phyloP scores from a whole-genome alignment of 345 rosid species.

The Euphorbia lathyris region DNA sequence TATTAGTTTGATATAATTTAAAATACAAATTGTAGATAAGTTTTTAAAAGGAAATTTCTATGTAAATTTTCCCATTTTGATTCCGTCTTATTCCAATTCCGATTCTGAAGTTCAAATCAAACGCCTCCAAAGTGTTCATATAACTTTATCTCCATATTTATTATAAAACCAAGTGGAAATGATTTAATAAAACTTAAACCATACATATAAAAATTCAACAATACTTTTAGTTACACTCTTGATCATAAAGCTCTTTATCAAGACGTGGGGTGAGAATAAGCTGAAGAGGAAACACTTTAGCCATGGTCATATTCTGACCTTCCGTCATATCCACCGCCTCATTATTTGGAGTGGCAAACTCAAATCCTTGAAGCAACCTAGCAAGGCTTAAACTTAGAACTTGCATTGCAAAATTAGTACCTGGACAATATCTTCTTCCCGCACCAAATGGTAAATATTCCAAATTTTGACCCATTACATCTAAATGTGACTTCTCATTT shows the following conservation, averaged over 20 bases:
- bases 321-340: conserved; percentile 2
- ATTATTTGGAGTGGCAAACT: not conserved
- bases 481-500: not conserved
- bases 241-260: not conserved
- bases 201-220: not conserved
- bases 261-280: conserved; percentile 6
- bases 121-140: too few species aligned
- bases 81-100: too few species aligned
- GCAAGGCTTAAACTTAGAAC: not conserved
- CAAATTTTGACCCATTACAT: conserved; percentile 2
- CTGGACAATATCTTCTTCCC: conserved; percentile 18
- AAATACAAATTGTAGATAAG: too few species aligned
- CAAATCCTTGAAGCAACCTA: conserved; percentile 10
- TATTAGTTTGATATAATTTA: too few species aligned
- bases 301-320: not conserved
- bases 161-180: too few species aligned
- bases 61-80: too few species aligned
- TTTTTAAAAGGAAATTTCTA: too few species aligned
- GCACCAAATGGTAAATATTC: conserved; percentile 5
- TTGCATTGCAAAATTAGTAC: conserved; percentile 3
- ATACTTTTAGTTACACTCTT: not conserved
- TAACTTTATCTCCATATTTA: too few species aligned
- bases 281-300: not conserved
- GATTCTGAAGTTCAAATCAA: too few species aligned
- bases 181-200: not conserved